Evolutionary conservation across 805 yeast species (phyloP).

Genomic region (Millerozyma miso): DNA sequence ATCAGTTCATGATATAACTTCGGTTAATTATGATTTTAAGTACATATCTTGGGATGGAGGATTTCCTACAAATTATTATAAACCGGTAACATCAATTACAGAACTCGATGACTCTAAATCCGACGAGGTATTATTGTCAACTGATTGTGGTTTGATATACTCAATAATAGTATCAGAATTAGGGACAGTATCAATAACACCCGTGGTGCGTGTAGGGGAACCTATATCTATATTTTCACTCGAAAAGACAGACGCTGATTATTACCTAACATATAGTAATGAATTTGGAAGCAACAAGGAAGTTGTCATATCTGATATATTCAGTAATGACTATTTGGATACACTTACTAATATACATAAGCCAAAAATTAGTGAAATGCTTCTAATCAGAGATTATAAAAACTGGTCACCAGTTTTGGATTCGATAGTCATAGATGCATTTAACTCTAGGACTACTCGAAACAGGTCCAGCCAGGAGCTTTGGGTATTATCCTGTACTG

Average conservation of each 20-base stretch:
- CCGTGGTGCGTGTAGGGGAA: conserved; percentile 34
- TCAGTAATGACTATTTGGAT: conserved; percentile 9
- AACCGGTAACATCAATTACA: conserved; percentile 19
- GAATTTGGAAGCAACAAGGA: conserved; percentile 38
- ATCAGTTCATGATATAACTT: conserved; percentile 41
- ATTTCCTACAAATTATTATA: conserved; percentile 40
- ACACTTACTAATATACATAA: conserved; percentile 2
- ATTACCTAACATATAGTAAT: conserved; percentile 34
- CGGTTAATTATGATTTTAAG: conserved; percentile 41
- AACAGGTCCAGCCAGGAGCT: conserved; percentile 31
- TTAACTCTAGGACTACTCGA: conserved; percentile 13
- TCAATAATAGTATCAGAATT: conserved; percentile 21
- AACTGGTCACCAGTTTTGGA: conserved; percentile 50
- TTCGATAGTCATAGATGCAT: conserved; percentile 29
- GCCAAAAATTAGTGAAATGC: conserved; percentile 18
- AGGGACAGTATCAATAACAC: conserved; percentile 13
- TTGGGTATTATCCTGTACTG: conserved; percentile 39
- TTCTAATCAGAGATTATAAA: conserved; percentile 25
- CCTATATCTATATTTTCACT: conserved; percentile 31
- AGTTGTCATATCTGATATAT: conserved; percentile 23
- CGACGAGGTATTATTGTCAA: conserved; percentile 25
- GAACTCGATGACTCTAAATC: conserved; percentile 11
- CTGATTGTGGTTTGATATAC: conserved; percentile 32
- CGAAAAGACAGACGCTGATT: conserved; percentile 15
- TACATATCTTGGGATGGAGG: conserved; percentile 17